These are phyloP conservation scores for Pythium rishiriense DNA, from an alignment of 352 stramenopile species.

Conservation along the genomic window DNA sequence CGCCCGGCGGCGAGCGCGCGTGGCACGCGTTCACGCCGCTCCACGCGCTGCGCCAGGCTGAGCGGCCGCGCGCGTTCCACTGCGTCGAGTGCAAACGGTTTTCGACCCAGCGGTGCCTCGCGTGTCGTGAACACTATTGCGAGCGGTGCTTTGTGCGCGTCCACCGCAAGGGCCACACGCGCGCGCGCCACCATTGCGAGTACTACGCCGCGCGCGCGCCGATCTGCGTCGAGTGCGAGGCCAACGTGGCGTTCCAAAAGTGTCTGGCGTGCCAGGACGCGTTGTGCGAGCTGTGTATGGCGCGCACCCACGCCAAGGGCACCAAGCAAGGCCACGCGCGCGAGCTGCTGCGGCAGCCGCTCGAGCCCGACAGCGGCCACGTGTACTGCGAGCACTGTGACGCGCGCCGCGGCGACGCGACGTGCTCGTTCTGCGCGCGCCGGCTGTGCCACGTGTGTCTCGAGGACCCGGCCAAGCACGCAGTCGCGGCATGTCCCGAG, in stretches of 20 bases:
- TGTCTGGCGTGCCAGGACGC: slow-evolving; percentile 71
- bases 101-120: slow-evolving; percentile 58
- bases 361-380: slow-evolving; percentile 33
- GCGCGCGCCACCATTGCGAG: slow-evolving; percentile 55
- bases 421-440: slow-evolving; percentile 54
- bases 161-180: slow-evolving; percentile 60
- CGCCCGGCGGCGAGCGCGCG: slow-evolving; percentile 23
- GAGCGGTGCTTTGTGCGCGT: slow-evolving; percentile 73
- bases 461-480: slow-evolving; percentile 39
- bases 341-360: slow-evolving; percentile 50
- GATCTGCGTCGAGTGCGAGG: slow-evolving; percentile 77
- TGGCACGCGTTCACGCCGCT: slow-evolving; percentile 70
- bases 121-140: slow-evolving; percentile 82
- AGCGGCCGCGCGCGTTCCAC: slow-evolving; percentile 41
- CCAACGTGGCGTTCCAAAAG: slow-evolving; percentile 54
- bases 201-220: slow-evolving; percentile 51
- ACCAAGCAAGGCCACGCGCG: slow-evolving; percentile 39
- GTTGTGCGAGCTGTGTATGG: slow-evolving; percentile 67
- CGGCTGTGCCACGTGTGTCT: slow-evolving; percentile 63
- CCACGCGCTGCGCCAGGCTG: slow-evolving; percentile 23
- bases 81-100: slow-evolving; percentile 77
- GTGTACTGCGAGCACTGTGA: slow-evolving; percentile 67
- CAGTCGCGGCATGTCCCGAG: slow-evolving; percentile 52
- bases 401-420: slow-evolving; percentile 48
- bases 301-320: slow-evolving; percentile 57